These are phyloP conservation scores for Lentinula sp. DNA, from an alignment of 768 basidiomycete genomes.

Conservation along the genomic window DNA sequence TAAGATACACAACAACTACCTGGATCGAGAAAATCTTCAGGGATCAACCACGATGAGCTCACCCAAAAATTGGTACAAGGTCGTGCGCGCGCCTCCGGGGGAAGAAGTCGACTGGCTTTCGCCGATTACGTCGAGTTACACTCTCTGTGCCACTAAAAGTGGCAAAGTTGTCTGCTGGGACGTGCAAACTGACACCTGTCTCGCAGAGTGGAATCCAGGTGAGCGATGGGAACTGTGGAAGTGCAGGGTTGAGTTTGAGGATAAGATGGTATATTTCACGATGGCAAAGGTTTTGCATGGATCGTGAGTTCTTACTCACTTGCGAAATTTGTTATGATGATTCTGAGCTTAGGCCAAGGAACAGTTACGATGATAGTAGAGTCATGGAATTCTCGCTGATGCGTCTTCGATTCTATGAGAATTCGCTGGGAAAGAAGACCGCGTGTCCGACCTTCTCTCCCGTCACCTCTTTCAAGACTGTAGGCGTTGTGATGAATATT, in stretches of 20 bases:
- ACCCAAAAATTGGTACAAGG: constrained; percentile 52
- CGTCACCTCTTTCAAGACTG: constrained; percentile 57
- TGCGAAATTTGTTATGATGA: not conserved
- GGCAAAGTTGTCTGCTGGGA: constrained; percentile 79
- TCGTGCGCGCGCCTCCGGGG: constrained; percentile 55
- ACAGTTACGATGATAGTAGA: constrained; percentile 52
- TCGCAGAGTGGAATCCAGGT: constrained; percentile 66
- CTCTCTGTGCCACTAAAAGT: constrained; percentile 70
- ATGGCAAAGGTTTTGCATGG: constrained; percentile 58
- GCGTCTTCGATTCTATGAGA: constrained; percentile 55
- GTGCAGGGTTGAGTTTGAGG: constrained; percentile 70
- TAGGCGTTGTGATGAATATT: constrained; percentile 71
- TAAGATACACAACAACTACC: not conserved
- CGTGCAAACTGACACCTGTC: constrained; percentile 49
- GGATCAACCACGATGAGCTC: not conserved
- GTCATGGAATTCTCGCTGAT: constrained; percentile 70
- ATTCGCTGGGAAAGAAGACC: constrained; percentile 24
- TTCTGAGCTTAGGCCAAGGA: constrained; percentile 1
- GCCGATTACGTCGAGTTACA: constrained; percentile 70
- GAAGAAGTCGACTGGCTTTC: constrained; percentile 71
- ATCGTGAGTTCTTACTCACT: not conserved
- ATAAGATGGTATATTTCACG: constrained; percentile 64
- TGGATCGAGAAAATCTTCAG: not conserved
- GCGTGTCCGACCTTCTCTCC: constrained; percentile 45
- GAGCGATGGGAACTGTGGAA: constrained; percentile 71